Evolutionary conservation across 2,329 filamentous ascomycete genomes (phyloP), one percentile per base, ranked within the genome.

Genomic region (Diaporthe citriasiana): DNA sequence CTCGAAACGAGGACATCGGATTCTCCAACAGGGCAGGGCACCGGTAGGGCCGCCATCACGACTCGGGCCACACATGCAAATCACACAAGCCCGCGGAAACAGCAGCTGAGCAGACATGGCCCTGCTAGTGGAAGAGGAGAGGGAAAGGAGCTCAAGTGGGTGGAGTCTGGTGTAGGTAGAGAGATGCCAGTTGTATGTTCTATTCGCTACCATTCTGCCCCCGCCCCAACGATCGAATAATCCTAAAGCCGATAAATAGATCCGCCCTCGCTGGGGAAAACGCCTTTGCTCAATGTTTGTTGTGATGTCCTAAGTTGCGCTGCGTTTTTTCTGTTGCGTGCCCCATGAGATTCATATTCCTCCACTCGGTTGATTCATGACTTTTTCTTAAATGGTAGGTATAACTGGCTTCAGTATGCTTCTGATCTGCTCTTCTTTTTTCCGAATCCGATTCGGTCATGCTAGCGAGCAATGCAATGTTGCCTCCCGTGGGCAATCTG

Each of bases 261-360:
- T 12, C 59, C 27, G 22, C 25, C 38, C 19, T 19, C 25, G 59
- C 10, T 63, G 59, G 30, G 25, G n/a, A n/a, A 15, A 47, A 63
- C 59, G 59, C 59, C 59, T 10, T 33, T 63, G 59, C 59, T 63
- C 40, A 22, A 63, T 63, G 59, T 30, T 45, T 25, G n/a, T 8
- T 4, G 22, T 63, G 59, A 19, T 22, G 17, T 30, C 25, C 25
- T 27, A 15, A 30, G 38, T 9, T 42, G 17, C 50, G 13, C 8
- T 19, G 42, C 42, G 42, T 30, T 17, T 65, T 5, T 33, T 19
- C 27, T 12, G 12, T 38, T 13, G 45, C 30, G 63, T 22, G n/a
- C 33, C 22, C 59, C 33, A 33, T 35, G 47, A 63, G 8, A 38
- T 38, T 19, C 12, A 27, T 27, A 19, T 19, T 51, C 33, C 45